phyloP scores from a whole-genome alignment of 2,329 filamentous ascomycete species.

The Botrytis elliptica region DNA sequence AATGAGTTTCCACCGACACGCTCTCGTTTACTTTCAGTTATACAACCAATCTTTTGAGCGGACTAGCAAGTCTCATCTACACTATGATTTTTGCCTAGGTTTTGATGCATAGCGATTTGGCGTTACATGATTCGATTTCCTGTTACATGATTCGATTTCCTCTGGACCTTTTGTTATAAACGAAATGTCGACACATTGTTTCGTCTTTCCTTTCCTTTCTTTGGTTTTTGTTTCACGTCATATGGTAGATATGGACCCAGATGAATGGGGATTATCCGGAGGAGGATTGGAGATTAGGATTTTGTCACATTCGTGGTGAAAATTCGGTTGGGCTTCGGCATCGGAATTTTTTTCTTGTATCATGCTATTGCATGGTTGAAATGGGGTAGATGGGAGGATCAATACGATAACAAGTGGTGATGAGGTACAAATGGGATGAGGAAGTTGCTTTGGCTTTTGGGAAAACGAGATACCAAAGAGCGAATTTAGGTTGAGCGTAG shows the following conservation, averaged over 20 bases:
- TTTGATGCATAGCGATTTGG: conserved; percentile 19
- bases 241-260: conserved; percentile 1
- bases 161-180: neutral
- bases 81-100: conserved; percentile 6
- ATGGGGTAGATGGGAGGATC: neutral
- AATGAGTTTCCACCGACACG: neutral
- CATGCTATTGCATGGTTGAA: neutral
- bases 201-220: neutral
- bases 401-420: neutral
- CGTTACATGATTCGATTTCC: conserved; percentile 7
- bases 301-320: neutral
- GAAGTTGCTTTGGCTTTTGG: neutral
- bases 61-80: conserved; percentile 2
- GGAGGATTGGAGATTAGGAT: neutral
- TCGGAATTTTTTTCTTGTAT: conserved; percentile 7
- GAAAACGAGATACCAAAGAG: neutral
- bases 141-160: conserved; percentile 5
- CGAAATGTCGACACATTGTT: neutral
- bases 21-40: conserved; percentile 1
- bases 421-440: neutral
- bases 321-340: neutral
- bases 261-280: neutral
- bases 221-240: neutral
- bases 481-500: neutral
- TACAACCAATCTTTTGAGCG: neutral